Percentiles rank a stretch among this genome's conserved stretches.
Evolutionary conservation across 2,329 filamentous ascomycete species (phyloP).

Genomic region (Fusarium sp.): DNA sequence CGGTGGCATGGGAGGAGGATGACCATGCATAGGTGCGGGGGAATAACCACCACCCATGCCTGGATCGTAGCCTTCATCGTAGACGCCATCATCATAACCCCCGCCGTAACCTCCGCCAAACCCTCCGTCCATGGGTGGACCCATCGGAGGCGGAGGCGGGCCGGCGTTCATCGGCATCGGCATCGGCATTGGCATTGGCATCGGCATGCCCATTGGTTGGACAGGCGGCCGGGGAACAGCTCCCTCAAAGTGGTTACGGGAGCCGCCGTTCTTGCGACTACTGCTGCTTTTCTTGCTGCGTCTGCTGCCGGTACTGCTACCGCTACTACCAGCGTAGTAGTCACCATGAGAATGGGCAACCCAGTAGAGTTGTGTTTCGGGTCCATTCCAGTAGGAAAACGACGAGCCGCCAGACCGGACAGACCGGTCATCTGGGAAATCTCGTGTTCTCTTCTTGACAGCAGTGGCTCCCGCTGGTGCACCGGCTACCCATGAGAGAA

Average conservation of each 20-base stretch:
- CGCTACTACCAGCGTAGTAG: slow-evolving; percentile 33
- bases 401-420: slow-evolving; percentile 38
- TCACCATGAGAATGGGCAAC: slow-evolving; percentile 32
- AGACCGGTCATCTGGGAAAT: slow-evolving; percentile 44
- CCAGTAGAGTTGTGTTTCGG: slow-evolving; percentile 47
- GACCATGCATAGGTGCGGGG: slow-evolving; percentile 25
- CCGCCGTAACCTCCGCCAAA: slow-evolving; percentile 16
- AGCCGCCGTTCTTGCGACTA: slow-evolving; percentile 35
- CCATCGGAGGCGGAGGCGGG: slow-evolving; percentile 38
- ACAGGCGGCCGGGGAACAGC: slow-evolving; percentile 40
- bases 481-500: slow-evolving; percentile 49
- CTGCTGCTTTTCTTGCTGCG: slow-evolving; percentile 36
- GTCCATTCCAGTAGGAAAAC: slow-evolving; percentile 39
- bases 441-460: slow-evolving; percentile 48
- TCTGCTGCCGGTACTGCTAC: slow-evolving; percentile 36
- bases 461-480: slow-evolving; percentile 42
- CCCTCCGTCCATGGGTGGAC: slow-evolving; percentile 35
- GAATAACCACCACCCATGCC: slow-evolving; percentile 30
- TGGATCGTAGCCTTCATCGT: slow-evolving; percentile 27
- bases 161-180: slow-evolving; percentile 38
- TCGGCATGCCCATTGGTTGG: slow-evolving; percentile 26
- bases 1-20: slow-evolving; percentile 30
- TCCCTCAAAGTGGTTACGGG: slow-evolving; percentile 45
- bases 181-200: slow-evolving; percentile 24
- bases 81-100: slow-evolving; percentile 31